A percentile compares a stretch with the other conserved stretches of the same genome.
Conservation (phyloP, 148 eudicot species). For the Fagopyrum esculentum region DNA sequence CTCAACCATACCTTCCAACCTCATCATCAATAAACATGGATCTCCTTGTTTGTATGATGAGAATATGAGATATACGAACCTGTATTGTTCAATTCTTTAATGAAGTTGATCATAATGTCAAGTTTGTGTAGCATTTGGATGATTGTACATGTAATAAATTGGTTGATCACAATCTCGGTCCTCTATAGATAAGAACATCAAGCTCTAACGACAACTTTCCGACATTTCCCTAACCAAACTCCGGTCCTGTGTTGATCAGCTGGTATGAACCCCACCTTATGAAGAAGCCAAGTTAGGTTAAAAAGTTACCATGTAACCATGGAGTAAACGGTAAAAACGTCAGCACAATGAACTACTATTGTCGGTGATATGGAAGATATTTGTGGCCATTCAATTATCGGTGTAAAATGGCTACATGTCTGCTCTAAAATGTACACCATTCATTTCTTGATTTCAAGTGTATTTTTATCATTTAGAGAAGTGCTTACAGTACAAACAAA, state of each 20-base stretch:
- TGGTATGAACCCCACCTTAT: background rate
- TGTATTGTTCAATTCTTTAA: background rate
- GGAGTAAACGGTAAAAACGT: too few relatives aligned
- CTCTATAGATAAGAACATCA: constrained; percentile 2
- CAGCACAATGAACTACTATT: too few relatives aligned
- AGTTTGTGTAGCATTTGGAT: background rate
- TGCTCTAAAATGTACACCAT: background rate
- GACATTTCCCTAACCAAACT: background rate
- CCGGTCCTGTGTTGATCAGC: background rate
- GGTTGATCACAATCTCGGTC: too few relatives aligned
- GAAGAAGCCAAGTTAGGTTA: background rate
- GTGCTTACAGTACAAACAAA: background rate
- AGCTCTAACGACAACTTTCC: background rate
- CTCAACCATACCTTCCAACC: background rate
- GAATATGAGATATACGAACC: background rate
- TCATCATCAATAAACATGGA: background rate
- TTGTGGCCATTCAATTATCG: background rate
- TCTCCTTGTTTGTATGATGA: constrained; percentile 1
- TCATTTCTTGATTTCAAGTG: background rate
- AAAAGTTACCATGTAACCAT: too few relatives aligned
- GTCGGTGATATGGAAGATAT: background rate
- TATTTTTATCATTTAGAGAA: background rate
- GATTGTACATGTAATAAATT: constrained; percentile 6
- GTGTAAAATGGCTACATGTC: background rate
- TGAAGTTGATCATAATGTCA: constrained; percentile 5